Conservation (phyloP, 352 stramenopile genomes). For the Globisporangium nunn region DNA sequence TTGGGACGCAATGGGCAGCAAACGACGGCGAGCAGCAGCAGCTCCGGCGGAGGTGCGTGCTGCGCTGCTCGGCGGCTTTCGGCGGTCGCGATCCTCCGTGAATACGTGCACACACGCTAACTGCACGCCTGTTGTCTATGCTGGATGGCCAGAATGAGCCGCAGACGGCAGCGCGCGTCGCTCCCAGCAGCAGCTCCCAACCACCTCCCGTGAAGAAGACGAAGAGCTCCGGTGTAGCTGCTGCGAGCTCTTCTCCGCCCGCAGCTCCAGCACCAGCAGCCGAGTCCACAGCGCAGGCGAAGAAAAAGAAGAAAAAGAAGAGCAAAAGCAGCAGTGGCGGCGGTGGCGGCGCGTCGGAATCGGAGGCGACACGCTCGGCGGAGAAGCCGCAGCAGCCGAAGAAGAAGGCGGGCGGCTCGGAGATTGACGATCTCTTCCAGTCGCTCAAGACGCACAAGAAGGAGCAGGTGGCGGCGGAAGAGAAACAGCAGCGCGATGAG, state of each 20-base stretch:
- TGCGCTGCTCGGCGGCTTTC: background rate
- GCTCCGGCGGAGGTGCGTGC: constrained; percentile 9
- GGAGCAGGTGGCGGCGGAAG: constrained; percentile 44
- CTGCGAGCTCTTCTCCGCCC: background rate
- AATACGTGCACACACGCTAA: background rate
- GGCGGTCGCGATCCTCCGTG: background rate
- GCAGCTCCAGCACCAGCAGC: background rate
- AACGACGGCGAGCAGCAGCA: constrained; percentile 12
- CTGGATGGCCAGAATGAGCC: background rate
- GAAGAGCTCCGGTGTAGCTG: constrained; percentile 1
- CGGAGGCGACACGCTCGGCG: background rate
- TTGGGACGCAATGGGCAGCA: constrained; percentile 14
- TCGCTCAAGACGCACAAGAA: constrained; percentile 73
- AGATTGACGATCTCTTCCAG: constrained; percentile 80
- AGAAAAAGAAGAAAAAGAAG: constrained; percentile 60
- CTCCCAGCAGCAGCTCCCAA: background rate
- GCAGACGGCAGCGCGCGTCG: background rate
- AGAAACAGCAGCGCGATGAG: constrained; percentile 47
- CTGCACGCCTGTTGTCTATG: background rate
- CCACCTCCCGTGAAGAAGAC: constrained; percentile 8
- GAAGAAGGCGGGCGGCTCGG: constrained; percentile 17
- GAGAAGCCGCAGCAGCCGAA: background rate
- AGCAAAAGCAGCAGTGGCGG: constrained; percentile 14
- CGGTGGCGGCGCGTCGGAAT: background rate
- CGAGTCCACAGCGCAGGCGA: background rate